These are phyloP conservation scores for Neonectria sp. DNA, from an alignment of 2,329 filamentous ascomycete genomes.

Conservation along the genomic window DNA sequence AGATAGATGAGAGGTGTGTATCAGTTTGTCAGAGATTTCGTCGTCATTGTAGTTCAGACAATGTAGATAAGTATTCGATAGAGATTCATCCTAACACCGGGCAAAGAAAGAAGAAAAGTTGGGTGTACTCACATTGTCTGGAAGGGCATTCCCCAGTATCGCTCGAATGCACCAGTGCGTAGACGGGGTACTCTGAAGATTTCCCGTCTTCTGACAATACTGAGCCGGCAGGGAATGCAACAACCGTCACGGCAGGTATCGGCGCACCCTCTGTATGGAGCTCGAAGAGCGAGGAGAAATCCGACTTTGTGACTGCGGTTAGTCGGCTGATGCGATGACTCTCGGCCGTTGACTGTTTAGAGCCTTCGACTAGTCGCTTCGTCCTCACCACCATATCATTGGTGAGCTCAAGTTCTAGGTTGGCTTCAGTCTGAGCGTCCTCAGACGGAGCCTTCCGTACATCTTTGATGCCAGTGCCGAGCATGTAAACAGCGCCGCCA, in stretches of 20 bases:
- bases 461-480: conserved; percentile 76
- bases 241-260: conserved; percentile 79
- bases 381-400: conserved; percentile 72
- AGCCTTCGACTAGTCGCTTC: conserved; percentile 65
- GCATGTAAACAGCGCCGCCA: conserved; percentile 90
- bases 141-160: conserved; percentile 93
- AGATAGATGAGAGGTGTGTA: conserved; percentile 57
- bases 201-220: conserved; percentile 53
- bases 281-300: conserved; percentile 78
- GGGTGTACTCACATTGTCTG: conserved; percentile 85
- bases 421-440: conserved; percentile 42
- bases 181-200: conserved; percentile 64
- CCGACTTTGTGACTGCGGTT: conserved; percentile 78
- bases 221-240: conserved; percentile 74
- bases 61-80: conserved; percentile 99
- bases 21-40: conserved; percentile 92
- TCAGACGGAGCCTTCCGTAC: conserved; percentile 36
- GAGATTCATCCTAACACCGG: conserved; percentile 85
- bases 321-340: conserved; percentile 67
- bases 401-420: conserved; percentile 66
- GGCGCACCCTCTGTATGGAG: conserved; percentile 81
- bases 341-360: conserved; percentile 49
- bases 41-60: conserved; percentile 97
- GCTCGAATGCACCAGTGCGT: conserved; percentile 82
- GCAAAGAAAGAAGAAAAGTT: conserved; percentile 41